phyloP scores from a whole-genome alignment of 140 eudicot species.

The Anethum foeniculum region DNA sequence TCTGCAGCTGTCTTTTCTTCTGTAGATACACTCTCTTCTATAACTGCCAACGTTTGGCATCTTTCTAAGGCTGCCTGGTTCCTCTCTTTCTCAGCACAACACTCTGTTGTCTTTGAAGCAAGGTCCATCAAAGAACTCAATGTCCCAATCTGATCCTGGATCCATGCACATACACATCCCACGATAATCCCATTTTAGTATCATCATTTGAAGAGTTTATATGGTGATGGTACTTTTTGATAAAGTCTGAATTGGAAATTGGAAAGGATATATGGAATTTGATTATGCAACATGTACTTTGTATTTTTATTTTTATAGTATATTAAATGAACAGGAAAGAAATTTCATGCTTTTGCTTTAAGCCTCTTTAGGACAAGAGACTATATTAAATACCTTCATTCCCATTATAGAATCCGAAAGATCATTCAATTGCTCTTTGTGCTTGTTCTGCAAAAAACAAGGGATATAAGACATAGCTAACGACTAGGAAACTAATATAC shows the following conservation, averaged over 20 bases:
- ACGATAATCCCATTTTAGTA: background rate
- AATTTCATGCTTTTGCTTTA: background rate
- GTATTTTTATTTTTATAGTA: background rate
- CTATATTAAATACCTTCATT: conserved; percentile 40
- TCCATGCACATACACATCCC: conserved; percentile 15
- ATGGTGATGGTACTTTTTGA: background rate
- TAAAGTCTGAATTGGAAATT: background rate
- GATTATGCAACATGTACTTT: background rate
- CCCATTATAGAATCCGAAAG: conserved; percentile 38
- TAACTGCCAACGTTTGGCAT: conserved; percentile 8
- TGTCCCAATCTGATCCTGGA: conserved; percentile 38
- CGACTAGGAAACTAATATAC: background rate
- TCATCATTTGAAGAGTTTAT: background rate
- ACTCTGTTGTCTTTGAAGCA: conserved; percentile 16
- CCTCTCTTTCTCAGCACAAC: conserved; percentile 23
- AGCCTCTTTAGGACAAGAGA: background rate
- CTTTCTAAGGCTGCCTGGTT: conserved; percentile 13
- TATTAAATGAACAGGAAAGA: background rate
- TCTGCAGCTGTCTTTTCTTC: conserved; percentile 24
- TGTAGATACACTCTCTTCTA: background rate
- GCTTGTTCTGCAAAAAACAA: conserved; percentile 37
- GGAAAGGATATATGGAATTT: background rate
- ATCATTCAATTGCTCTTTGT: conserved; percentile 35
- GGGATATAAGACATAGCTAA: background rate
- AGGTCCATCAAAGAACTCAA: conserved; percentile 27